A percentile compares a stretch with the other conserved stretches of the same genome.
Evolutionary conservation across 1,284 basidiomycete genomes (phyloP).

Genomic region (Singerocomus rubriflavus): DNA sequence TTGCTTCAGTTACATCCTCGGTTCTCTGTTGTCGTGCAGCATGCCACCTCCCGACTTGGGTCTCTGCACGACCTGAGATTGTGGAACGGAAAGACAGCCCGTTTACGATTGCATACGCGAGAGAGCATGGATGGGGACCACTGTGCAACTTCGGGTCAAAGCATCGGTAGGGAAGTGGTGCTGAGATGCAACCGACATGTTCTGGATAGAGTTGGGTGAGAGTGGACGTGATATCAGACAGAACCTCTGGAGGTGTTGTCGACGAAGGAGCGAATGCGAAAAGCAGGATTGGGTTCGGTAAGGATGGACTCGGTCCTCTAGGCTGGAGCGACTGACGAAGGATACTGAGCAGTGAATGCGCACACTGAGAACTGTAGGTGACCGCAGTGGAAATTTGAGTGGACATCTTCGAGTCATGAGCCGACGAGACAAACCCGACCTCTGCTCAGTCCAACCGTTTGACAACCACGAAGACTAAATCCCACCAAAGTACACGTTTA

Average conservation of each 20-base stretch:
- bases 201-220: constrained; percentile 41
- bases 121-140: constrained; percentile 45
- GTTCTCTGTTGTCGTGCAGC: constrained; percentile 38
- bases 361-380: constrained; percentile 19
- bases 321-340: constrained; percentile 12
- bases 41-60: constrained; percentile 69
- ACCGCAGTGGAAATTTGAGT: constrained; percentile 16
- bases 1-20: constrained; percentile 21
- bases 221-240: constrained; percentile 44
- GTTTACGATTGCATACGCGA: constrained; percentile 45
- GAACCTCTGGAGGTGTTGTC: constrained; percentile 30
- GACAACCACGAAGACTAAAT: too few relatives aligned
- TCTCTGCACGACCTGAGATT: constrained; percentile 51
- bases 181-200: constrained; percentile 60
- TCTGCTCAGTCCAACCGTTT: too few relatives aligned
- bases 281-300: constrained; percentile 33
- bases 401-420: constrained; percentile 9
- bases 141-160: constrained; percentile 1
- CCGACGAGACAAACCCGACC: too few relatives aligned
- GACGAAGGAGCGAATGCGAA: constrained; percentile 48
- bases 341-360: constrained; percentile 16
- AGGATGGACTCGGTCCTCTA: not conserved
- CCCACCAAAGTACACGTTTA: too few relatives aligned
- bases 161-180: constrained; percentile 36
- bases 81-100: constrained; percentile 53